Percentiles rank a stretch among this genome's conserved stretches.
Conservation (phyloP, 192 early-diverging fungal species). For the Entophlyctis helioformis region DNA sequence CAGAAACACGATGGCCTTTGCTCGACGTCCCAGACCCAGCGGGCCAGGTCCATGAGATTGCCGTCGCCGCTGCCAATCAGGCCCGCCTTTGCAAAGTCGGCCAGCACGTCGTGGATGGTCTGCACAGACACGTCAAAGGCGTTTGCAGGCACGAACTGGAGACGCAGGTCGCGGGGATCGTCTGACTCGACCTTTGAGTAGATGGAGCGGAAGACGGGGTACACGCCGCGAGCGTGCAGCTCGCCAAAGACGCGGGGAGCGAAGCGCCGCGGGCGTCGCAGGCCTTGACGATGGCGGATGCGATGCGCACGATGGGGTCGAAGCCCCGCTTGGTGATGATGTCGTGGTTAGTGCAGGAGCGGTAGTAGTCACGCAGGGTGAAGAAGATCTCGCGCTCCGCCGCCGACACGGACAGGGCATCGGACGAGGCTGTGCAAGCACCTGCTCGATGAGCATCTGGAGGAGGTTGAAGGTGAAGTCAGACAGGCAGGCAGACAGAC, state of each 20-base stretch:
- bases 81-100: conserved; percentile 3
- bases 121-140: conserved; percentile 10
- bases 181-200: conserved; percentile 16
- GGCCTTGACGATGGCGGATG: conserved; percentile 4
- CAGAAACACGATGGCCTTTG: not conserved
- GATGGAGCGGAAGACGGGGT: conserved; percentile 13
- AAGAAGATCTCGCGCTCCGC: conserved; percentile 15
- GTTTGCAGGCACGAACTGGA: conserved; percentile 21
- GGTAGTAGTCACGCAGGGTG: conserved; percentile 22
- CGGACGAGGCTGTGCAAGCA: conserved; percentile 9
- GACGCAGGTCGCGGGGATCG: conserved; percentile 13
- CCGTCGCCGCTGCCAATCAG: not conserved
- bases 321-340: conserved; percentile 17
- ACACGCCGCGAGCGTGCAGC: conserved; percentile 16
- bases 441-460: conserved; percentile 18
- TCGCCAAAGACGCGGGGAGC: conserved; percentile 12
- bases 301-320: conserved; percentile 14
- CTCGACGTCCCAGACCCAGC: not conserved
- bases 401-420: conserved; percentile 5
- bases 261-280: not conserved
- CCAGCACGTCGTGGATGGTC: conserved; percentile 13
- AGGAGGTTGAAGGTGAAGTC: not conserved
- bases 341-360: conserved; percentile 15
- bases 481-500: not conserved
- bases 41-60: not conserved